These are phyloP conservation scores for Wilcoxina mikolae DNA, from an alignment of 495 filamentous ascomycete species.

Conservation along the genomic window DNA sequence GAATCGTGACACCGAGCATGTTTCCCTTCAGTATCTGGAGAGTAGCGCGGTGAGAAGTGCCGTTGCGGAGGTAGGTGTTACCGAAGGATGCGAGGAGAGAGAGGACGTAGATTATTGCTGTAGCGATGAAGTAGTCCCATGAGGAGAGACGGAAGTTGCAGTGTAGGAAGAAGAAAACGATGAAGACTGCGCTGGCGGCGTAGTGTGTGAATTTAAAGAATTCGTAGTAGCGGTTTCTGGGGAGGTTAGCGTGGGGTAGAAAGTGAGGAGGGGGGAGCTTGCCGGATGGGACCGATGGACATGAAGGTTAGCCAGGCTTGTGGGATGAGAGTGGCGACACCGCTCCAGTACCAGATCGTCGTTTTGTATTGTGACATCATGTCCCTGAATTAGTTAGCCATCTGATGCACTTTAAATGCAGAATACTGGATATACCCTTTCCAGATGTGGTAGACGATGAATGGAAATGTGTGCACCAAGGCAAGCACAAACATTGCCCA, in stretches of 20 bases:
- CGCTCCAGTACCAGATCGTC: constrained; percentile 40
- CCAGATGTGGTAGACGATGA: constrained; percentile 39
- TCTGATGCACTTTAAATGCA: background rate
- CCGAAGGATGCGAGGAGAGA: constrained; percentile 33
- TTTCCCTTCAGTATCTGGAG: constrained; percentile 33
- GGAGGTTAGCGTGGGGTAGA: too few species aligned
- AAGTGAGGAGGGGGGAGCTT: too few species aligned
- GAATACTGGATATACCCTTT: constrained; percentile 15
- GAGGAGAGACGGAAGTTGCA: constrained; percentile 43
- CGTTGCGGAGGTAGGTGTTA: constrained; percentile 36
- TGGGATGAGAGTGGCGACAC: constrained; percentile 39
- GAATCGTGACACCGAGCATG: constrained; percentile 35
- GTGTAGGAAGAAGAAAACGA: constrained; percentile 45
- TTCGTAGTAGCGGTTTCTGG: constrained; percentile 42
- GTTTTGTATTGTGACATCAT: constrained; percentile 37
- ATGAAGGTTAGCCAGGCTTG: constrained; percentile 43
- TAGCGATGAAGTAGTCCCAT: constrained; percentile 50
- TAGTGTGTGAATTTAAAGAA: constrained; percentile 46
- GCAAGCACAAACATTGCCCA: constrained; percentile 42
- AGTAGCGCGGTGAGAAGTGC: constrained; percentile 33
- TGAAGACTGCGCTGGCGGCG: constrained; percentile 38
- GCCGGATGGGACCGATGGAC: too few species aligned
- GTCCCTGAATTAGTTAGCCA: constrained; percentile 22
- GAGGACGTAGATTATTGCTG: constrained; percentile 36
- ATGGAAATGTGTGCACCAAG: constrained; percentile 44